Percentiles rank a stretch among this genome's conserved stretches.
Conservation (phyloP, 202 grass and related monocot genomes). For the Schoenoplectus tabernaemontani region DNA sequence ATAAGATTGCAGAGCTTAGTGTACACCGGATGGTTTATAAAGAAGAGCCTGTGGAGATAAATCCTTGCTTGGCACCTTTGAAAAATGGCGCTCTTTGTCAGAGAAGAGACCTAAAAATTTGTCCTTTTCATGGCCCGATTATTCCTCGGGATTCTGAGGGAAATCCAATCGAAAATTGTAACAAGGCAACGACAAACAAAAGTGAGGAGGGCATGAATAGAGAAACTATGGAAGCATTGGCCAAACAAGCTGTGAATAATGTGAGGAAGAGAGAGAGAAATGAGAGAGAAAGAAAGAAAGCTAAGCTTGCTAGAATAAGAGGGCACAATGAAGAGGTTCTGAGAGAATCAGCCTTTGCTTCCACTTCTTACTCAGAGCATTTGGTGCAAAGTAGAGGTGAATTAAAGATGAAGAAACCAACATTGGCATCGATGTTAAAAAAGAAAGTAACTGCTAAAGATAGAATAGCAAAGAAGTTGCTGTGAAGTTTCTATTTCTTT, state of each 20-base stretch:
- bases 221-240: slow-evolving; percentile 42
- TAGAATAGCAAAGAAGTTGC: slow-evolving; percentile 69
- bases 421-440: slow-evolving; percentile 79
- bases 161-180: slow-evolving; percentile 37
- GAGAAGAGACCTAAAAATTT: slow-evolving; percentile 70
- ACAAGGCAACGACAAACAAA: neutral
- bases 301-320: slow-evolving; percentile 45
- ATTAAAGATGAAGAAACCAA: slow-evolving; percentile 49
- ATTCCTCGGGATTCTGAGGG: slow-evolving; percentile 51
- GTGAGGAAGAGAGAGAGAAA: slow-evolving; percentile 53
- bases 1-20: slow-evolving; percentile 88
- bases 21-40: slow-evolving; percentile 71
- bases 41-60: slow-evolving; percentile 66
- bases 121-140: slow-evolving; percentile 84
- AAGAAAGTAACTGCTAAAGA: slow-evolving; percentile 80
- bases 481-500: slow-evolving; percentile 6
- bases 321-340: slow-evolving; percentile 80
- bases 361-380: slow-evolving; percentile 56
- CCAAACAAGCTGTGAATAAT: slow-evolving; percentile 54
- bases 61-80: slow-evolving; percentile 56
- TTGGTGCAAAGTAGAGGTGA: slow-evolving; percentile 30
- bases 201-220: slow-evolving; percentile 23
- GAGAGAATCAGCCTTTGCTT: slow-evolving; percentile 70
- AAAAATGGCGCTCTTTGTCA: slow-evolving; percentile 80
- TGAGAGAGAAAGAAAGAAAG: slow-evolving; percentile 39